Evolutionary conservation across 495 filamentous ascomycete species (phyloP).

Genomic region (Astrothelium macrocarpum): DNA sequence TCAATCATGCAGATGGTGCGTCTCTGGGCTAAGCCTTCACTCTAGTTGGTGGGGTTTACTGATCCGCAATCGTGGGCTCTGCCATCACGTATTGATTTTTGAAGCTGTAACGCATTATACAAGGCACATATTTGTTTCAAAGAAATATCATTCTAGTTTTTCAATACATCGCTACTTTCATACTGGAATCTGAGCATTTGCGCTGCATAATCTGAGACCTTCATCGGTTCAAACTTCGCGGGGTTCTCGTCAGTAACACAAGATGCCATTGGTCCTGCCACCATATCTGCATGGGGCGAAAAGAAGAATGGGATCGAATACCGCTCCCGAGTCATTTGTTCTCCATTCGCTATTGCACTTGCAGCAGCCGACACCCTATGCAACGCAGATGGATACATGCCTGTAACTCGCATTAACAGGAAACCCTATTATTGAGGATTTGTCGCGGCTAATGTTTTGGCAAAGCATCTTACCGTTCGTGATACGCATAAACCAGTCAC

Average conservation of each 20-base stretch:
- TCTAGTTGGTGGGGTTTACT: too few relatives aligned
- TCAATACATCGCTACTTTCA: not conserved
- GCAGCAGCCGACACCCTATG: conserved; percentile 9
- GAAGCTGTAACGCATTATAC: too few relatives aligned
- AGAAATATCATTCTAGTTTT: not conserved
- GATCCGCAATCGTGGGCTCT: too few relatives aligned
- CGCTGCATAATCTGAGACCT: not conserved
- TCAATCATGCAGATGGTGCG: too few relatives aligned
- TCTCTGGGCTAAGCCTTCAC: too few relatives aligned
- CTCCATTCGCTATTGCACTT: not conserved
- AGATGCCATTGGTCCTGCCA: not conserved
- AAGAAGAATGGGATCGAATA: conserved; percentile 21
- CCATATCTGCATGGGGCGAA: conserved; percentile 6
- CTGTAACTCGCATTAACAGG: not conserved
- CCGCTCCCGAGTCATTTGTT: not conserved
- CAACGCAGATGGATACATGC: conserved; percentile 12
- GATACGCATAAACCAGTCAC: conserved; percentile 19
- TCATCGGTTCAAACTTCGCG: not conserved
- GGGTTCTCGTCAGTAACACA: not conserved
- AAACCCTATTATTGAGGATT: not conserved
- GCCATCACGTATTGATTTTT: too few relatives aligned
- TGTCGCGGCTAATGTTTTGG: not conserved
- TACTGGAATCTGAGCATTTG: not conserved
- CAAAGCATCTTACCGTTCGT: conserved; percentile 11
- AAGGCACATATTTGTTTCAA: too few relatives aligned